Conservation (phyloP, 116 monocot species). For the Trichopus zeylanicus region DNA sequence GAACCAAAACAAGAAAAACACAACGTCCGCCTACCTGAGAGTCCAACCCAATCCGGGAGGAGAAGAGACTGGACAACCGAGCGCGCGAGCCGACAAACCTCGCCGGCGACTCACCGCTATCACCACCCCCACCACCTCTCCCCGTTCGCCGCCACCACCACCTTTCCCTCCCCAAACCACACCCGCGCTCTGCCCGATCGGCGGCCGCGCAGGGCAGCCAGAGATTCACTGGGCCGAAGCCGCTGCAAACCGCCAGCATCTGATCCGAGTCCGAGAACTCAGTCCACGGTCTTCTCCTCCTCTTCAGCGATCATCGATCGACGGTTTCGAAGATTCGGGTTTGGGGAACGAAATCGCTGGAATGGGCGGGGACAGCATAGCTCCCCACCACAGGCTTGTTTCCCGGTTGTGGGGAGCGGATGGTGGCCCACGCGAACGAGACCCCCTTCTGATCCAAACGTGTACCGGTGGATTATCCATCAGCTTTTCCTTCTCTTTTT, state of each 20-base stretch:
- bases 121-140: conserved; percentile 15
- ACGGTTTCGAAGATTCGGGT: too few relatives aligned
- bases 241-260: conserved; percentile 18
- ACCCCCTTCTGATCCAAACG: too few relatives aligned
- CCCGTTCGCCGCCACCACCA: not conserved
- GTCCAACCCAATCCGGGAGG: conserved; percentile 54
- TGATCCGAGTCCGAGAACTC: not conserved
- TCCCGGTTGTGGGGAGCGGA: too few relatives aligned
- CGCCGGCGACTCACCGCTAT: not conserved
- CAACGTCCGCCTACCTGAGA: conserved; percentile 33
- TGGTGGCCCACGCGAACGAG: too few relatives aligned
- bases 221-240: conserved; percentile 8
- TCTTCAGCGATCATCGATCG: too few relatives aligned
- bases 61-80: conserved; percentile 41
- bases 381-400: not conserved
- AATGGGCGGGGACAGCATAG: not conserved
- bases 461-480: too few relatives aligned
- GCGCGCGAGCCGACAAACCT: conserved; percentile 24
- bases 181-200: conserved; percentile 1
- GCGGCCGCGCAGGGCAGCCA: not conserved
- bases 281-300: not conserved
- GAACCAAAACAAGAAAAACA: too few relatives aligned
- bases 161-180: not conserved
- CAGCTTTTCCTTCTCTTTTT: too few relatives aligned
- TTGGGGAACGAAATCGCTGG: too few relatives aligned